Base-by-base conservation (phyloP, 306 rosid species). In the Lathyrus sativus region DNA sequence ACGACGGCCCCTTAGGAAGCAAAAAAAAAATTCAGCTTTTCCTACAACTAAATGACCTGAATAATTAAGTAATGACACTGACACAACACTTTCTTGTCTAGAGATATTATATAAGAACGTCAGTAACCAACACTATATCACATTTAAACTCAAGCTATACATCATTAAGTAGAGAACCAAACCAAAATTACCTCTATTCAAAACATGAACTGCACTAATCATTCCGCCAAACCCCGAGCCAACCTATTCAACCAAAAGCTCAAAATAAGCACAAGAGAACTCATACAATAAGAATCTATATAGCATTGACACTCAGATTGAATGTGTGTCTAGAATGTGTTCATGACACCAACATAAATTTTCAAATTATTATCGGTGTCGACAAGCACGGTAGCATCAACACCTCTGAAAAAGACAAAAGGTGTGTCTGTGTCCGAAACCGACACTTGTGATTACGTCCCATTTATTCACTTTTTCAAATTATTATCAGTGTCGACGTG, bases 171-270 rank as follows among this genome's bases (percentile, higher is more conserved):
- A 37, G 24, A 37, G 18, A 41, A 41, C 46, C 3, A 67, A 39
- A 49, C 24, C 29, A 46, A 60, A 4, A 9, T 31, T 82, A 85
- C 97, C 97, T 65, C 86, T 88, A 72, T 93, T 93, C 53, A 84
- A 81, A 71, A 81, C 74, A 81, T 93, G 83, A 48, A 90, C 83
- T 53, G 90, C 87, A 85, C 96, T 74, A 60, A 93, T 93, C 88
- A 86, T 55, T 62, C 88, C 95, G 46, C 96, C 97, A 75, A 82
- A 74, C 66, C 95, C 96, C 0, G 97, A 80, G 78, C 99, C 97
- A 78, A 85, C 89, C 97, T 93, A 79, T 53, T 68, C 6, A 72
- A 42, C 33, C 18, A 43, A 38, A 63, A 61, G 38, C 54, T 71
- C 9, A 64, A 22, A 35, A 85, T 41, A 42, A 60, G 29, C 26